Evolutionary conservation across 2,329 filamentous ascomycete species (phyloP).

Genomic region (Cadophora malorum): DNA sequence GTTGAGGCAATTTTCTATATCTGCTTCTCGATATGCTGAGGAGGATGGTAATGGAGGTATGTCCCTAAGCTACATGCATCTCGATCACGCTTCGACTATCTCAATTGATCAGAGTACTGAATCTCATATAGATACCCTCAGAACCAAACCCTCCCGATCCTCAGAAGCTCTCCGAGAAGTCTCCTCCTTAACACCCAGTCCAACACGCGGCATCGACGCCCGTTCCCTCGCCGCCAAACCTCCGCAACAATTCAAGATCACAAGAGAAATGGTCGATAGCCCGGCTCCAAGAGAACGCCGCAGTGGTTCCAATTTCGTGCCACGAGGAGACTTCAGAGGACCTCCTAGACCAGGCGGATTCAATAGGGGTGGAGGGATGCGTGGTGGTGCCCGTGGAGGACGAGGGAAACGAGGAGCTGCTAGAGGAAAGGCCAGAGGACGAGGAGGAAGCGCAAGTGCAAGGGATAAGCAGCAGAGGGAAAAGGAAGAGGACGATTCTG

Average conservation of each 20-base stretch:
- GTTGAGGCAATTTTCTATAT: constrained; percentile 44
- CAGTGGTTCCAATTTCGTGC: background rate
- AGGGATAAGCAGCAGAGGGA: constrained; percentile 36
- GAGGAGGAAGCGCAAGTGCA: constrained; percentile 8
- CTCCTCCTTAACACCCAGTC: constrained; percentile 38
- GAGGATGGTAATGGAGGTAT: constrained; percentile 31
- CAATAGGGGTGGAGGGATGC: constrained; percentile 26
- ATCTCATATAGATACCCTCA: constrained; percentile 23
- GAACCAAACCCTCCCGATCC: constrained; percentile 32
- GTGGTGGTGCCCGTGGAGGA: constrained; percentile 30
- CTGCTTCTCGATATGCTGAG: constrained; percentile 36
- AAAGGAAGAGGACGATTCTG: constrained; percentile 24
- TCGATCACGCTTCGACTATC: background rate
- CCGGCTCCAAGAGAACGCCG: constrained; percentile 3
- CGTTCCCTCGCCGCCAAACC: constrained; percentile 44
- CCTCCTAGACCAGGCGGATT: constrained; percentile 21
- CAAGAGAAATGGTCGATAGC: constrained; percentile 24
- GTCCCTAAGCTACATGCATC: background rate
- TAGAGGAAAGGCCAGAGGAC: constrained; percentile 20
- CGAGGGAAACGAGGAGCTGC: constrained; percentile 48
- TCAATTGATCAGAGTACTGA: constrained; percentile 22
- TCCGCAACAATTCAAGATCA: constrained; percentile 36
- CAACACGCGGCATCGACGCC: constrained; percentile 43
- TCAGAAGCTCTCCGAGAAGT: constrained; percentile 40
- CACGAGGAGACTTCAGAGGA: constrained; percentile 20